Percentiles rank a stretch among this genome's conserved stretches.
Conservation (phyloP, 768 basidiomycete genomes). For the Artomyces pyxidatus region DNA sequence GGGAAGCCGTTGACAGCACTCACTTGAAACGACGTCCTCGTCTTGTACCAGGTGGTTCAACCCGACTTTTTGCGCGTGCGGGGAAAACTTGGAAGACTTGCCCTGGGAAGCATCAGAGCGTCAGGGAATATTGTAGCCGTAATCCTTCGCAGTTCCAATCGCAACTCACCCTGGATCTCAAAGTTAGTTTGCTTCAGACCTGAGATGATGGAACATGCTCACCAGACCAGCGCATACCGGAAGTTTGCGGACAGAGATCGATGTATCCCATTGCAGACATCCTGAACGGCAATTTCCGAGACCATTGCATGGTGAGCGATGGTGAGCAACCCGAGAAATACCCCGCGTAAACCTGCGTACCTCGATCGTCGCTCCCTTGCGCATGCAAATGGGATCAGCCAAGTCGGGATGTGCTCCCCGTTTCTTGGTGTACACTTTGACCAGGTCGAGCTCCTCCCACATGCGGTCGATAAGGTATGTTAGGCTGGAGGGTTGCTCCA, state of each 20-base stretch:
- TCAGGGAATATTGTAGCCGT: slow-evolving; percentile 2
- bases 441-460: slow-evolving; percentile 73
- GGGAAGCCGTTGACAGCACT: slow-evolving; percentile 24
- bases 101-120: slow-evolving; percentile 41
- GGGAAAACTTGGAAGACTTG: slow-evolving; percentile 88
- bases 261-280: slow-evolving; percentile 90
- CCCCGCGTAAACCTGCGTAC: slow-evolving; percentile 28
- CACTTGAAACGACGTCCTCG: slow-evolving; percentile 86
- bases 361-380: slow-evolving; percentile 91
- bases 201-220: slow-evolving; percentile 20
- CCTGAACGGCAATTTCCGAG: slow-evolving; percentile 32
- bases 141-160: slow-evolving; percentile 21
- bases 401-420: slow-evolving; percentile 92
- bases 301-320: neutral
- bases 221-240: slow-evolving; percentile 93
- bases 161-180: slow-evolving; percentile 9
- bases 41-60: slow-evolving; percentile 76
- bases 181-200: neutral
- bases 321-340: neutral
- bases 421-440: slow-evolving; percentile 96
- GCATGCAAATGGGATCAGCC: slow-evolving; percentile 81
- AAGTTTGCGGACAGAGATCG: slow-evolving; percentile 85
- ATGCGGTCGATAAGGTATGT: slow-evolving; percentile 69
- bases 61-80: slow-evolving; percentile 92
- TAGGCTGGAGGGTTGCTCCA: slow-evolving; percentile 35